Conservation (phyloP, 768 basidiomycete species). For the Xerocomellus amylosporus region DNA sequence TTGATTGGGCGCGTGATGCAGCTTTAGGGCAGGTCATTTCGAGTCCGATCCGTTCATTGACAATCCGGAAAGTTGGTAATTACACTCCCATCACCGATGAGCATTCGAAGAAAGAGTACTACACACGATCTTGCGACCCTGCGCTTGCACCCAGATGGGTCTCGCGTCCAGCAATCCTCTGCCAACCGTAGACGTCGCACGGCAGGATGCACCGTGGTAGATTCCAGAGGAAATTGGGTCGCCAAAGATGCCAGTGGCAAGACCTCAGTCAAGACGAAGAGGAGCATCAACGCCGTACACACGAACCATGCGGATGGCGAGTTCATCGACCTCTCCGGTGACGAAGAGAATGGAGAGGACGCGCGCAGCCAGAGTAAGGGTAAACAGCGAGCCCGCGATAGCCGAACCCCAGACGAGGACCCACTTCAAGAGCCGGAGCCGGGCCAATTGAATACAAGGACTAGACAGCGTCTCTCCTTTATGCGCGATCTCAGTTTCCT, state of each 20-base stretch:
- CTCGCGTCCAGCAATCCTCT: slow-evolving; percentile 50
- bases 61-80: not conserved
- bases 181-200: slow-evolving; percentile 35
- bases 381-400: slow-evolving; percentile 23
- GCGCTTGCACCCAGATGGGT: slow-evolving; percentile 63
- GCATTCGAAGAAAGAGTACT: slow-evolving; percentile 43
- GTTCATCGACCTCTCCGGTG: slow-evolving; percentile 21
- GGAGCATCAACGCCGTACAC: slow-evolving; percentile 12
- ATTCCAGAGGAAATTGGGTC: slow-evolving; percentile 60
- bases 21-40: slow-evolving; percentile 24
- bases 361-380: slow-evolving; percentile 18
- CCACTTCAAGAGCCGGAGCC: slow-evolving; percentile 11
- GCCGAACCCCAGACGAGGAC: slow-evolving; percentile 7
- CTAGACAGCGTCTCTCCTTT: slow-evolving; percentile 47
- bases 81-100: slow-evolving; percentile 17
- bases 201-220: slow-evolving; percentile 38
- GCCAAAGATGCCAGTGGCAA: slow-evolving; percentile 64
- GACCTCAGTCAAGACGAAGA: slow-evolving; percentile 39
- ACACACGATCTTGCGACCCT: slow-evolving; percentile 65
- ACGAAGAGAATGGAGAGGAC: slow-evolving; percentile 19
- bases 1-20: not conserved
- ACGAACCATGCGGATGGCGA: slow-evolving; percentile 28
- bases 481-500: slow-evolving; percentile 54
- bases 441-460: slow-evolving; percentile 19
- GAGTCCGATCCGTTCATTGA: slow-evolving; percentile 5